Evolutionary conservation across 805 yeast genomes (phyloP).

Genomic region (Grigorovia transvaalensis): DNA sequence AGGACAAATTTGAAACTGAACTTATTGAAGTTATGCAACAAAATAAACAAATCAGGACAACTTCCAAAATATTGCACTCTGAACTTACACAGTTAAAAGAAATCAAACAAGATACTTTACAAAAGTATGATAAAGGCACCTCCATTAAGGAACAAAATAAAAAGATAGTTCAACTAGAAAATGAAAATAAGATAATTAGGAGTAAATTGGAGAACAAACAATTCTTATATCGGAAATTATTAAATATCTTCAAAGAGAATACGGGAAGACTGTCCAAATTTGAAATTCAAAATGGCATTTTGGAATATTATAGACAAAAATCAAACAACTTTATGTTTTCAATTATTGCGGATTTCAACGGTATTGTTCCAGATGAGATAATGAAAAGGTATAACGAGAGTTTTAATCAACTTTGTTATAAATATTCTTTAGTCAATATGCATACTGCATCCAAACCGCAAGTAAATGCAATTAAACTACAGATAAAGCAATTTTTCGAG

Average conservation of each 20-base stretch:
- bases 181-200: neutral
- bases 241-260: neutral
- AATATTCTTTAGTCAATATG: neutral
- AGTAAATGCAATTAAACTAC: neutral
- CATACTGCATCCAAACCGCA: neutral
- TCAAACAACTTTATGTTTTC: slow-evolving; percentile 3
- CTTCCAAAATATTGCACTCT: no score
- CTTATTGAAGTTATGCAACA: neutral
- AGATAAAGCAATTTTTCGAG: slow-evolving; percentile 1
- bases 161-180: neutral
- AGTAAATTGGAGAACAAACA: neutral
- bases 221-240: neutral
- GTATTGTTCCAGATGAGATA: neutral
- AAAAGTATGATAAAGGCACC: neutral
- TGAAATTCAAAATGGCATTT: neutral
- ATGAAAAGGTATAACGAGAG: neutral
- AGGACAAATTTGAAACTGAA: neutral
- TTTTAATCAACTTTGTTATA: slow-evolving; percentile 1
- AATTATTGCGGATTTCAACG: slow-evolving; percentile 1
- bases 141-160: neutral
- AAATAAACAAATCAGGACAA: neutral
- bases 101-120: neutral
- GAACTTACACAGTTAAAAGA: neutral
- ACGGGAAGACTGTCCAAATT: neutral
- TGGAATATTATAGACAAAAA: slow-evolving; percentile 3